phyloP scores from a whole-genome alignment of 2,329 filamentous ascomycete genomes.

The Colletotrichum sojae region DNA sequence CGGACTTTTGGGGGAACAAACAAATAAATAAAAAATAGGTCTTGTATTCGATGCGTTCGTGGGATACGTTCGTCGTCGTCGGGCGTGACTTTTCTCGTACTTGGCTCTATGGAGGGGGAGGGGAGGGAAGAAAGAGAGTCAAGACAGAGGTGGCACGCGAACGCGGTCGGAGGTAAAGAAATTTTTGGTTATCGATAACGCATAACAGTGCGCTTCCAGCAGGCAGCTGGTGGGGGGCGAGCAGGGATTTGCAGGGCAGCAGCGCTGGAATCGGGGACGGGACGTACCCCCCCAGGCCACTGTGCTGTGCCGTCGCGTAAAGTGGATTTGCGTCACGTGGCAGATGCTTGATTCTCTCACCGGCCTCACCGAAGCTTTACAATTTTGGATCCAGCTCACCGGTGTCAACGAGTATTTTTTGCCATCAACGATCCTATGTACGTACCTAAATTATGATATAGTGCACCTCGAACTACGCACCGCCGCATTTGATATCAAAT shows the following conservation, averaged over 20 bases:
- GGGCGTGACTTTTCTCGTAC: slow-evolving; percentile 20
- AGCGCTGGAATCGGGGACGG: too few species aligned
- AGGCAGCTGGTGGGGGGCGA: background rate
- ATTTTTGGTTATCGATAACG: slow-evolving; percentile 41
- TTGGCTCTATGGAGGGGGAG: slow-evolving; percentile 37
- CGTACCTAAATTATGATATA: too few species aligned
- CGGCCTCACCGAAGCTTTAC: background rate
- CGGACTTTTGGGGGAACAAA: background rate
- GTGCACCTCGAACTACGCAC: too few species aligned
- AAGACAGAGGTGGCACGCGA: slow-evolving; percentile 38
- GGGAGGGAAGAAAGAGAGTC: slow-evolving; percentile 39
- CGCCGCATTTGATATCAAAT: too few species aligned
- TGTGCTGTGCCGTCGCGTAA: slow-evolving; percentile 2
- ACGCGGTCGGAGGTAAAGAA: slow-evolving; percentile 41
- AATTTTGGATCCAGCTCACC: too few species aligned
- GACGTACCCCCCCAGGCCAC: too few species aligned
- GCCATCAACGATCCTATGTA: too few species aligned
- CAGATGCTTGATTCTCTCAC: background rate
- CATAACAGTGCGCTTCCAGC: slow-evolving; percentile 12
- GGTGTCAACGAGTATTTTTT: too few species aligned
- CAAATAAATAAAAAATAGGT: background rate
- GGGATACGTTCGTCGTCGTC: slow-evolving; percentile 7
- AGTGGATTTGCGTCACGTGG: slow-evolving; percentile 19
- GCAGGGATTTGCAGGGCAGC: background rate
- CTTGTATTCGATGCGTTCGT: slow-evolving; percentile 25